Percentiles rank a stretch among this genome's conserved stretches.
phyloP scores from a whole-genome alignment of 352 stramenopile species.

The Phytophthora crassamura region DNA sequence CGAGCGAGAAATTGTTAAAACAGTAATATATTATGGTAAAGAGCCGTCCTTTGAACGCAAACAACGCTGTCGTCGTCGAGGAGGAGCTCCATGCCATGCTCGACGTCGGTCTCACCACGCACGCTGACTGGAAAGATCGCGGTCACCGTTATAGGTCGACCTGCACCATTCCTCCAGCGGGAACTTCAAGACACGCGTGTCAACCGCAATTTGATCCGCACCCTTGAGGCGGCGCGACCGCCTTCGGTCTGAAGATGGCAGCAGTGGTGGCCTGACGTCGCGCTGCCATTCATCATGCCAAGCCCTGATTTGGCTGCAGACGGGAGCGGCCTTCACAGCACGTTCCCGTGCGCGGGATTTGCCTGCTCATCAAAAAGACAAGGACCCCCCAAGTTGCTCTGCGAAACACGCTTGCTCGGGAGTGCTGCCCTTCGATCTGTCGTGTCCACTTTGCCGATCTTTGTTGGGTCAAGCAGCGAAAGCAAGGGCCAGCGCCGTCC shows the following conservation, averaged over 20 bases:
- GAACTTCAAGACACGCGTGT: conserved; percentile 24
- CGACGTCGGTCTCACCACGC: conserved; percentile 1
- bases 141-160: too few relatives aligned
- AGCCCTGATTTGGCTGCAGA: conserved; percentile 11
- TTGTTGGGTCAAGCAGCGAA: conserved; percentile 1
- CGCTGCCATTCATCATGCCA: not conserved
- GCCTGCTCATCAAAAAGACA: conserved; percentile 26
- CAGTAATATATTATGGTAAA: conserved; percentile 53
- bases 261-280: not conserved
- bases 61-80: not conserved
- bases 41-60: conserved; percentile 23
- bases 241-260: not conserved
- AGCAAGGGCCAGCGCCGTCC: not conserved
- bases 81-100: not conserved
- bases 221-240: too few relatives aligned
- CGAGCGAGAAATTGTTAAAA: conserved; percentile 48
- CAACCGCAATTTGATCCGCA: too few relatives aligned
- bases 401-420: not conserved
- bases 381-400: not conserved
- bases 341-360: conserved; percentile 38
- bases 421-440: conserved; percentile 6
- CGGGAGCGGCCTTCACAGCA: conserved; percentile 22
- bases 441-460: conserved; percentile 21
- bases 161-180: not conserved
- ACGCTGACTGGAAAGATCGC: not conserved